These are phyloP conservation scores for Aplosporella prunicola DNA, from an alignment of 2,329 filamentous ascomycete species.

Conservation along the genomic window DNA sequence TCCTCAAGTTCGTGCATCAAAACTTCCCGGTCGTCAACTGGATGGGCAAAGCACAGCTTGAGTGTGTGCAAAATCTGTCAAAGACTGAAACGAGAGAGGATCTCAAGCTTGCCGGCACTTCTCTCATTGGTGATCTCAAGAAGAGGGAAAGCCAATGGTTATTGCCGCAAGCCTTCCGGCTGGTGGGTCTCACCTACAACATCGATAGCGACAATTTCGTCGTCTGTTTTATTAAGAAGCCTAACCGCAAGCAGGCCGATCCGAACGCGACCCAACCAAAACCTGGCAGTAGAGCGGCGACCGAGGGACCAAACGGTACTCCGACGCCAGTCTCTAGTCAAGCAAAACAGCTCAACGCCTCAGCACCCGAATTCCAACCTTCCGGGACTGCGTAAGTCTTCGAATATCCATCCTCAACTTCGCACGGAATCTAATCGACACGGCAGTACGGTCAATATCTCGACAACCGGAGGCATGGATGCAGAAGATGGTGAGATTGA, in stretches of 20 bases:
- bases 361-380: constrained; percentile 57
- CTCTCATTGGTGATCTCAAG: constrained; percentile 60
- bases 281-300: constrained; percentile 24
- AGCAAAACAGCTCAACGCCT: constrained; percentile 40
- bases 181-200: constrained; percentile 38
- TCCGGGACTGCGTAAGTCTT: constrained; percentile 15
- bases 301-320: constrained; percentile 29
- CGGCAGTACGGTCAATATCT: constrained; percentile 12
- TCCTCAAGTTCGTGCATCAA: constrained; percentile 71
- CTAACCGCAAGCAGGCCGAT: constrained; percentile 3
- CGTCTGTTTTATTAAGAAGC: neutral
- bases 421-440: neutral
- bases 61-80: constrained; percentile 53
- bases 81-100: constrained; percentile 59
- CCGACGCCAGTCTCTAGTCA: constrained; percentile 35
- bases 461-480: constrained; percentile 34
- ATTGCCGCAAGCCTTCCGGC: constrained; percentile 63
- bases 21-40: constrained; percentile 85
- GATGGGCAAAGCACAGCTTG: constrained; percentile 63
- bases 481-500: constrained; percentile 67
- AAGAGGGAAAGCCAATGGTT: constrained; percentile 60
- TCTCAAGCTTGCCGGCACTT: constrained; percentile 63
- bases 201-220: neutral
- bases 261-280: constrained; percentile 3
- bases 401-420: neutral